A percentile compares a stretch with the other conserved stretches of the same genome.
phyloP scores from a whole-genome alignment of 176 grass and related monocot genomes.

The Coix lacrymajobi region DNA sequence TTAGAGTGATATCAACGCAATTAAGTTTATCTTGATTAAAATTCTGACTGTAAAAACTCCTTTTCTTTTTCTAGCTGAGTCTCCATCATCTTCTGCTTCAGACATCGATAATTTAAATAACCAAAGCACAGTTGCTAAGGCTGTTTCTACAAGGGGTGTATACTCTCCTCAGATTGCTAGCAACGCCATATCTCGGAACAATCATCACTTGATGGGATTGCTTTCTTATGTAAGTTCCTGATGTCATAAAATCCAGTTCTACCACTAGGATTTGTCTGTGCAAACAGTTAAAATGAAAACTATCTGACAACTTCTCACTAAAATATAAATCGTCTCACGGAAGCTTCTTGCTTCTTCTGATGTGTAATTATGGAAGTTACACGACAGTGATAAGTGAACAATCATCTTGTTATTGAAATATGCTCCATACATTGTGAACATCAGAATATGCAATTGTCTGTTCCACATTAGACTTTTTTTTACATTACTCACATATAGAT shows the following conservation, averaged over 20 bases:
- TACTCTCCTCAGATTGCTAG: conserved; percentile 58
- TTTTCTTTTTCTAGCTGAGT: conserved; percentile 42
- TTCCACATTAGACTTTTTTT: not conserved
- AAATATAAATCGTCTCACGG: not conserved
- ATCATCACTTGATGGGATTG: conserved; percentile 76
- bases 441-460: not conserved
- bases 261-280: not conserved
- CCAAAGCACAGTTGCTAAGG: conserved; percentile 39
- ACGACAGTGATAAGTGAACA: not conserved
- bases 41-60: conserved; percentile 7
- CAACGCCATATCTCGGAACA: conserved; percentile 59
- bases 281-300: not conserved
- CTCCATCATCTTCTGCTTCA: conserved; percentile 70
- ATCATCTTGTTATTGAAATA: not conserved
- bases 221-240: conserved; percentile 73
- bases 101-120: conserved; percentile 82
- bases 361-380: not conserved
- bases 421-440: not conserved
- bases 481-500: not conserved
- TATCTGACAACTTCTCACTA: not conserved
- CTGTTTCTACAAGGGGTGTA: conserved; percentile 40
- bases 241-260: not conserved
- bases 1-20: conserved; percentile 2
- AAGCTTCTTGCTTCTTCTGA: not conserved
- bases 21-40: not conserved